A percentile compares a stretch with the other conserved stretches of the same genome.
Conservation (phyloP, 192 early-diverging fungal species). For the Piromyces sp. region DNA sequence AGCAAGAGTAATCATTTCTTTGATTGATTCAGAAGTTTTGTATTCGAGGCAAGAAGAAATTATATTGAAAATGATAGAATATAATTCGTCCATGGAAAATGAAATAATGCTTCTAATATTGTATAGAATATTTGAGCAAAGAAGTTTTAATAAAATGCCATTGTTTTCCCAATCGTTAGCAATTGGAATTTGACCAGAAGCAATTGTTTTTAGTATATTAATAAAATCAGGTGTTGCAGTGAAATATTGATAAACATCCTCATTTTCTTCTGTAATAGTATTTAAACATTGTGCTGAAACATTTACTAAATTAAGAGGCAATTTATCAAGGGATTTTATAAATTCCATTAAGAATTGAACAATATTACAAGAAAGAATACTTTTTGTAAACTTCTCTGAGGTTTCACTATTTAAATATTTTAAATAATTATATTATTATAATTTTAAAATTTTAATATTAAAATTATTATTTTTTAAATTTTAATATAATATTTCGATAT, state of each 20-base stretch:
- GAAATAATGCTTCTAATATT: conserved; percentile 17
- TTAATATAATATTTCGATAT: background rate
- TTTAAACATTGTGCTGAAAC: background rate
- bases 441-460: too few species aligned
- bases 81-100: background rate
- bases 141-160: conserved; percentile 39
- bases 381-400: background rate
- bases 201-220: background rate
- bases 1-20: background rate
- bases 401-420: background rate
- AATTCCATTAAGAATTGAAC: background rate
- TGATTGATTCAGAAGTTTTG: background rate
- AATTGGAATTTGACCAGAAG: background rate
- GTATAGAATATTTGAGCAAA: conserved; percentile 41
- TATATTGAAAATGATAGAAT: background rate
- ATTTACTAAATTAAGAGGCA: background rate
- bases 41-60: background rate
- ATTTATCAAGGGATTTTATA: background rate
- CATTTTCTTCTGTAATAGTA: background rate
- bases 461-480: too few species aligned
- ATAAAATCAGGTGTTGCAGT: background rate
- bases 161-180: conserved; percentile 23
- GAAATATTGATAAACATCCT: background rate
- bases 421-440: background rate
- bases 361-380: background rate